Percentiles rank a stretch among this genome's conserved stretches.
Conservation (phyloP, 1,139 yeast genomes). For the Ogataea hybrid region DNA sequence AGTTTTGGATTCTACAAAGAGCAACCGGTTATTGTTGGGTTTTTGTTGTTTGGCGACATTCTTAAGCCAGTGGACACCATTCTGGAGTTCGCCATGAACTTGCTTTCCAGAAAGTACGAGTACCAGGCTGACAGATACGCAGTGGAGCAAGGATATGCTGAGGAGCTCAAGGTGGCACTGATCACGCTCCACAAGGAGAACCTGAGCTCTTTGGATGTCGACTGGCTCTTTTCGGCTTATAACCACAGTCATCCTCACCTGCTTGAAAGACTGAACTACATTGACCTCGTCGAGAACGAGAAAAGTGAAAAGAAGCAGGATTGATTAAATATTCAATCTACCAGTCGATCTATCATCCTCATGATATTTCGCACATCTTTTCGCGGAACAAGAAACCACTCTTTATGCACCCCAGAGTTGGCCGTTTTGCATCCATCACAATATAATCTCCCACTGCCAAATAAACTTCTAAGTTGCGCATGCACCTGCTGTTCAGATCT, state of each 20-base stretch:
- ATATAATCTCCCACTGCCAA: slow-evolving; percentile 44
- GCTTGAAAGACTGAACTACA: slow-evolving; percentile 79
- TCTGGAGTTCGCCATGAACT: slow-evolving; percentile 63
- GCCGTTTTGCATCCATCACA: slow-evolving; percentile 35
- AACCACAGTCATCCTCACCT: slow-evolving; percentile 89
- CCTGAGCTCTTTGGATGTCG: slow-evolving; percentile 81
- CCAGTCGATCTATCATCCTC: slow-evolving; percentile 32
- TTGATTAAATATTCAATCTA: slow-evolving; percentile 4
- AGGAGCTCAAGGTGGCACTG: slow-evolving; percentile 68
- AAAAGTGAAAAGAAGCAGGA: slow-evolving; percentile 17
- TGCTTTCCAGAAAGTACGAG: slow-evolving; percentile 80
- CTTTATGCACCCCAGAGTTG: slow-evolving; percentile 43
- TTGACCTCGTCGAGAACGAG: slow-evolving; percentile 41
- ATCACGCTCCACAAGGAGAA: slow-evolving; percentile 77
- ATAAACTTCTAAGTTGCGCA: slow-evolving; percentile 32
- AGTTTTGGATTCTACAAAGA: slow-evolving; percentile 72
- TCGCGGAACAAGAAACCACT: slow-evolving; percentile 59
- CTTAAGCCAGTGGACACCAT: slow-evolving; percentile 74
- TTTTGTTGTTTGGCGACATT: slow-evolving; percentile 70
- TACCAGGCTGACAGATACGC: slow-evolving; percentile 93
- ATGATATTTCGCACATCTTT: slow-evolving; percentile 39
- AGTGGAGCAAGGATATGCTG: slow-evolving; percentile 64
- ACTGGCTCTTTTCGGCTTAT: slow-evolving; percentile 84
- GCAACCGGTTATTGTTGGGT: slow-evolving; percentile 76
- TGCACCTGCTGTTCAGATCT: slow-evolving; percentile 46